Evolutionary conservation across 106 monocot genomes (phyloP).

Genomic region (Dioscorea dumetorum): DNA sequence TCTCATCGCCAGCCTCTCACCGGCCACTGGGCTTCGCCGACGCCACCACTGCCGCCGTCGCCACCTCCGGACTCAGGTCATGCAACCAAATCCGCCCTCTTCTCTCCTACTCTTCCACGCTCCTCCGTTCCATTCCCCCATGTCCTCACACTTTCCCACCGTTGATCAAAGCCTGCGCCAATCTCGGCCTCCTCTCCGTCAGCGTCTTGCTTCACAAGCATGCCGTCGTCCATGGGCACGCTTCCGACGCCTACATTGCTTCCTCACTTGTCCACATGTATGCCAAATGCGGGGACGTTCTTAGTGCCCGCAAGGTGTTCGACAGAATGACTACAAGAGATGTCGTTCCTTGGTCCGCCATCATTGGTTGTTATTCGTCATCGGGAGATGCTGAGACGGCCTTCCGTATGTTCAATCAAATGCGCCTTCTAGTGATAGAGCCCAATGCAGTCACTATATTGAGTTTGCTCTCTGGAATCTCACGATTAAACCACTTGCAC

Average conservation of each 20-base stretch:
- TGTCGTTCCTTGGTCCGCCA: slow-evolving; percentile 55
- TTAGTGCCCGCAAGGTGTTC: slow-evolving; percentile 38
- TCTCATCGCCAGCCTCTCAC: too few relatives aligned
- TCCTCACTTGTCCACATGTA: slow-evolving; percentile 60
- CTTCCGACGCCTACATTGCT: slow-evolving; percentile 30
- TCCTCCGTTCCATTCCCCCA: neutral
- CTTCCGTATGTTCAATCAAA: slow-evolving; percentile 23
- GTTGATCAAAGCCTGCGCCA: slow-evolving; percentile 28
- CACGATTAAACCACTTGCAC: slow-evolving; percentile 8
- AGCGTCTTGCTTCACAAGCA: slow-evolving; percentile 41
- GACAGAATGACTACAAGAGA: slow-evolving; percentile 31
- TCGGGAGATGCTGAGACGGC: slow-evolving; percentile 19
- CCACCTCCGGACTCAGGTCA: too few relatives aligned
- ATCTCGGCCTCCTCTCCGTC: slow-evolving; percentile 11
- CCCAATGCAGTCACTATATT: slow-evolving; percentile 59
- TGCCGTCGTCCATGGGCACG: slow-evolving; percentile 31
- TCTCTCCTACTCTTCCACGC: slow-evolving; percentile 1
- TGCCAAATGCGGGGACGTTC: slow-evolving; percentile 9
- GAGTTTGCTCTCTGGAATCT: slow-evolving; percentile 35
- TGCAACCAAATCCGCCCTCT: neutral
- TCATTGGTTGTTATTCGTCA: slow-evolving; percentile 37
- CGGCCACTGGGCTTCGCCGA: too few relatives aligned
- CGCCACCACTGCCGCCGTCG: too few relatives aligned
- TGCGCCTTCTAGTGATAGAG: slow-evolving; percentile 25
- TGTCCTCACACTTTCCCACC: slow-evolving; percentile 16